Evolutionary conservation across 2,329 filamentous ascomycete genomes (phyloP).

Genomic region (Aquanectria penicillioides): DNA sequence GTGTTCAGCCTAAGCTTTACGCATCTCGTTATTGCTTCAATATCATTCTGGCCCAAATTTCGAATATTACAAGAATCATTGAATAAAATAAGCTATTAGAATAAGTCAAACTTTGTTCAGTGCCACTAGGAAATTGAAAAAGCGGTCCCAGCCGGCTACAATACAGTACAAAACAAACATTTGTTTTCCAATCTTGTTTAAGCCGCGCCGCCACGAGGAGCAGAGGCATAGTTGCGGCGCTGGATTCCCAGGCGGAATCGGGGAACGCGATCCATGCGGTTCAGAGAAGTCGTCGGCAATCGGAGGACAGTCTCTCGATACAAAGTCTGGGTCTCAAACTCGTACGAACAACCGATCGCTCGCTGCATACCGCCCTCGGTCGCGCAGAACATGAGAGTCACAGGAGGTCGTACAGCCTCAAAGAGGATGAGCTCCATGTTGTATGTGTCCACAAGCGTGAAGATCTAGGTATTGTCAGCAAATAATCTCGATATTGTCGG

Average conservation of each 20-base stretch:
- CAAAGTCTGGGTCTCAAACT: constrained; percentile 42
- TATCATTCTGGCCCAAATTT: too few relatives aligned
- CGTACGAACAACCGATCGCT: constrained; percentile 40
- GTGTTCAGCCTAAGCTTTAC: too few relatives aligned
- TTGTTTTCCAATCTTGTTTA: too few relatives aligned
- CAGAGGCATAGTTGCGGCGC: constrained; percentile 30
- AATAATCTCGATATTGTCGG: not conserved
- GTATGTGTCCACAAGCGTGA: constrained; percentile 50
- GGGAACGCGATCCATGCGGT: constrained; percentile 39
- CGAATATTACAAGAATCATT: too few relatives aligned
- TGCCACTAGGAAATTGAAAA: too few relatives aligned
- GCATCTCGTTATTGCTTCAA: too few relatives aligned
- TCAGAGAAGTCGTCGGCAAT: constrained; percentile 35
- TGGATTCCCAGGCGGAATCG: constrained; percentile 41
- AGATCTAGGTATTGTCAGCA: constrained; percentile 37
- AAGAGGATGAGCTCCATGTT: constrained; percentile 49
- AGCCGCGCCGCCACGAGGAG: constrained; percentile 23
- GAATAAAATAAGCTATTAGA: too few relatives aligned
- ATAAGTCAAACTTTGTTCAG: too few relatives aligned
- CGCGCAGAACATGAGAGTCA: constrained; percentile 41
- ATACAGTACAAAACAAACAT: too few relatives aligned
- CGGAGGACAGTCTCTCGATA: constrained; percentile 41
- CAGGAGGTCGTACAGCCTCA: constrained; percentile 41
- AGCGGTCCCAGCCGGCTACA: too few relatives aligned
- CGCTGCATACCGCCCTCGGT: constrained; percentile 42